Conservation (phyloP, 78 protist genomes). For the Diacronema lutheri region DNA sequence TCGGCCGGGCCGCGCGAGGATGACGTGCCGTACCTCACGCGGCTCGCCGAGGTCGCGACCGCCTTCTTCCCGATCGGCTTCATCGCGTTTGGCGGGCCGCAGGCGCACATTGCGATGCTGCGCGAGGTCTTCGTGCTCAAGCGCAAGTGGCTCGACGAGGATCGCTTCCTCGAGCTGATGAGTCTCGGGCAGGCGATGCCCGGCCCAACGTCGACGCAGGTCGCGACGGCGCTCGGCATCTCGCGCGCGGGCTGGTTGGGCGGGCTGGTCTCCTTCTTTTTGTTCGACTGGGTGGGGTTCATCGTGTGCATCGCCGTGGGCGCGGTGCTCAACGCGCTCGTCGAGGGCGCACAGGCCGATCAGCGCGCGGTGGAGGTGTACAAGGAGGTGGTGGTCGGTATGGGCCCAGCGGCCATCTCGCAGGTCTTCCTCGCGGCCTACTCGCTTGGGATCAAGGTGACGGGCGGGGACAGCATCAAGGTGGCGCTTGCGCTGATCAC, state of each 20-base stretch:
- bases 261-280: not conserved
- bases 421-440: not conserved
- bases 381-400: not conserved
- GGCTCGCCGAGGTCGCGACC: too few relatives aligned
- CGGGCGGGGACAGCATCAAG: not conserved
- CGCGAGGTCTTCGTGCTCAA: not conserved
- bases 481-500: not conserved
- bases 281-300: not conserved
- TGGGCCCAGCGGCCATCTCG: not conserved
- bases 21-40: too few relatives aligned
- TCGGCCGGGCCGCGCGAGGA: too few relatives aligned
- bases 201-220: constrained; percentile 11
- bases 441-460: not conserved
- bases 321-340: not conserved
- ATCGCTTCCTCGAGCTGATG: not conserved
- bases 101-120: not conserved
- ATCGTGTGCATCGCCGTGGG: not conserved
- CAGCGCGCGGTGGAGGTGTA: not conserved
- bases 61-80: not conserved
- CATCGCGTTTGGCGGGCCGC: constrained; percentile 7
- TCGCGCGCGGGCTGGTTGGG: not conserved
- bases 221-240: not conserved
- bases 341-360: not conserved
- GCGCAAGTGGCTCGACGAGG: not conserved
- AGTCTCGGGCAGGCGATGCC: not conserved